phyloP scores from a whole-genome alignment of 2,329 filamentous ascomycete species.

The Neofusicoccum laricinum region DNA sequence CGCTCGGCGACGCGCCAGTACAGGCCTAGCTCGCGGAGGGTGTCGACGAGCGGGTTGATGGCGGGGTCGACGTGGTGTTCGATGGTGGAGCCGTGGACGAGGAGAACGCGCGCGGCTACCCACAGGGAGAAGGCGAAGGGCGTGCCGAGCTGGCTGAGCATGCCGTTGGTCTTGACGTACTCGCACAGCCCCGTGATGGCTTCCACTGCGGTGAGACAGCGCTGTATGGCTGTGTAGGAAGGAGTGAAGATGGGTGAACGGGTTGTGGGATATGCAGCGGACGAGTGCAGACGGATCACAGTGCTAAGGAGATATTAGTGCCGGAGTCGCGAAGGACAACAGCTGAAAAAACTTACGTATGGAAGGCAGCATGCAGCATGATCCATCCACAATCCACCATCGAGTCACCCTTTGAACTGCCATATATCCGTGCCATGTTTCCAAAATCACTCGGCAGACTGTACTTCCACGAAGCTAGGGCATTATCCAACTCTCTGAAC shows the following conservation, averaged over 20 bases:
- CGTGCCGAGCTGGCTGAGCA: constrained; percentile 78
- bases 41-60: constrained; percentile 78
- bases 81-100: constrained; percentile 88
- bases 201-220: constrained; percentile 73
- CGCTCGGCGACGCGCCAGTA: constrained; percentile 84
- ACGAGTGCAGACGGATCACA: constrained; percentile 86
- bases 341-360: constrained; percentile 57
- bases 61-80: constrained; percentile 78
- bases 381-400: constrained; percentile 78
- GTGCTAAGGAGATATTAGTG: constrained; percentile 47
- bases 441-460: constrained; percentile 79
- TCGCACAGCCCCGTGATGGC: constrained; percentile 71
- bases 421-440: constrained; percentile 75
- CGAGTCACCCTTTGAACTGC: constrained; percentile 17
- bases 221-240: constrained; percentile 79
- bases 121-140: constrained; percentile 91
- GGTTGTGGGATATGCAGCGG: constrained; percentile 86
- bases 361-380: constrained; percentile 87
- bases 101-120: constrained; percentile 81
- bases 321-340: background rate
- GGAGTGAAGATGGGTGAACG: constrained; percentile 86
- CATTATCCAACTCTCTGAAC: constrained; percentile 80
- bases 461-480: constrained; percentile 79
- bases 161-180: constrained; percentile 69
- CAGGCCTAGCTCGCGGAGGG: constrained; percentile 73